phyloP scores from a whole-genome alignment of 2,329 filamentous ascomycete species.

The Shiraia sp. region DNA sequence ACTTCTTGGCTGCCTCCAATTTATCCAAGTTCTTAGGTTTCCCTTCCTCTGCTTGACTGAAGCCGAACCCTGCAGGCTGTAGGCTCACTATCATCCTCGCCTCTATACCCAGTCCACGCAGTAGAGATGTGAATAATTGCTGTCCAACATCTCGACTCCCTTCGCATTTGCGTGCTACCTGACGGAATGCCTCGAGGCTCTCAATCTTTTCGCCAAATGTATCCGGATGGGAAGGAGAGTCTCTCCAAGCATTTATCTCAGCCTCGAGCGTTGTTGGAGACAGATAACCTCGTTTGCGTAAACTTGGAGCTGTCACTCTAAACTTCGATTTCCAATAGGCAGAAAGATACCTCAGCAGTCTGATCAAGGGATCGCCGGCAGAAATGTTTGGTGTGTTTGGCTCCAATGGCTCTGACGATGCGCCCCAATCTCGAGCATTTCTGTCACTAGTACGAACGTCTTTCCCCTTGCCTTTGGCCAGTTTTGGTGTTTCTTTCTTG shows the following conservation, averaged over 20 bases:
- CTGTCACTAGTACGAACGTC: conserved; percentile 48
- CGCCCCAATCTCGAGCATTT: conserved; percentile 70
- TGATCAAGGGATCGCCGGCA: conserved; percentile 77
- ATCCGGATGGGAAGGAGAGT: conserved; percentile 63
- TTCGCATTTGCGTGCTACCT: conserved; percentile 68
- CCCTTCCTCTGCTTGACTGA: conserved; percentile 84
- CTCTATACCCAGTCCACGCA: conserved; percentile 80
- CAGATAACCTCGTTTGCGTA: conserved; percentile 91
- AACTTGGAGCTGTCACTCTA: conserved; percentile 71
- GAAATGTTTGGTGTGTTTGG: conserved; percentile 75
- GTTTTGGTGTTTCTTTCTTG: conserved; percentile 10
- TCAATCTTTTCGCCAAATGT: conserved; percentile 76
- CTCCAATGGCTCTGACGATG: conserved; percentile 69
- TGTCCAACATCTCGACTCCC: conserved; percentile 88
- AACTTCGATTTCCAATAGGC: conserved; percentile 90
- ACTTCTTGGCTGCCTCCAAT: conserved; percentile 14
- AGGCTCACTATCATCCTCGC: conserved; percentile 81
- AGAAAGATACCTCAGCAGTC: conserved; percentile 74
- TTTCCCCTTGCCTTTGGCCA: conserved; percentile 28
- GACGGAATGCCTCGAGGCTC: conserved; percentile 69
- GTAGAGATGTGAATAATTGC: conserved; percentile 84
- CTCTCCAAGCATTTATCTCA: conserved; percentile 71
- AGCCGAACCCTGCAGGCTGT: conserved; percentile 87
- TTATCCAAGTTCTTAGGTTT: conserved; percentile 50
- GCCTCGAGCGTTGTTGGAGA: conserved; percentile 73